Base-by-base conservation (phyloP, 495 filamentous ascomycete species). In the Penicillium coprophilum region DNA sequence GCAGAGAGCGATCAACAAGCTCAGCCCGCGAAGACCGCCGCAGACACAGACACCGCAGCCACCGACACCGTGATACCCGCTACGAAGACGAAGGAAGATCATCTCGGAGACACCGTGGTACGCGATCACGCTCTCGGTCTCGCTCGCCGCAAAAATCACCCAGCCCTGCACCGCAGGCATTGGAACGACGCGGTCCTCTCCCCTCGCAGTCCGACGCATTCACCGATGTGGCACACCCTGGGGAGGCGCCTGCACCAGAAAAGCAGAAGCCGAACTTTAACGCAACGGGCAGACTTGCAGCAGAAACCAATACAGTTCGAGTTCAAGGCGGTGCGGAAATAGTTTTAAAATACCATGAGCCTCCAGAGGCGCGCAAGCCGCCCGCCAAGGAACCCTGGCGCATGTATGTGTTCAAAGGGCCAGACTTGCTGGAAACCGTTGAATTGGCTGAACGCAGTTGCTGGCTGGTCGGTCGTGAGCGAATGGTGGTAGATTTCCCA, bases 321-420 rank as follows among this genome's bases (percentile, higher is more conserved):
- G 77, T 79, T 23, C 80, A 85, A 63, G 85, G 84, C 23, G 81
- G 78, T 30, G 73, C 78, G 3, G 83, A 52, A 44, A 60, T 95
- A 44, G 86, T 90, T 3, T 77, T 99, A 20, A 97, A 97, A 77
- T 97, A 99, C 75, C 86, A 96, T 71, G 94, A 99, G 72, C 94
- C 94, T 5, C 78, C 91, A 19, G 94, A 97, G 74, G 88, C 92
- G 20, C 89, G 94, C 53, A 95, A 96, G 54, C 90, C 94, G 0
- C 82, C 93, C 0, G 63, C 86, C 0, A 86, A 86, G 45, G 83
- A 91, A 60, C 75, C 82, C 32, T 97, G 92, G 91, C 88, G 90
- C 39, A 73, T 99, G 31, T 99, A 96, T 66, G 83, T 96, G 17
- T 99, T 99, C 82, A 96, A 96, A 66, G 88, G 86, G 12, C 62